These are phyloP conservation scores for Zygosaccharomyces sapae DNA, from an alignment of 1,139 yeast species.

Conservation along the genomic window DNA sequence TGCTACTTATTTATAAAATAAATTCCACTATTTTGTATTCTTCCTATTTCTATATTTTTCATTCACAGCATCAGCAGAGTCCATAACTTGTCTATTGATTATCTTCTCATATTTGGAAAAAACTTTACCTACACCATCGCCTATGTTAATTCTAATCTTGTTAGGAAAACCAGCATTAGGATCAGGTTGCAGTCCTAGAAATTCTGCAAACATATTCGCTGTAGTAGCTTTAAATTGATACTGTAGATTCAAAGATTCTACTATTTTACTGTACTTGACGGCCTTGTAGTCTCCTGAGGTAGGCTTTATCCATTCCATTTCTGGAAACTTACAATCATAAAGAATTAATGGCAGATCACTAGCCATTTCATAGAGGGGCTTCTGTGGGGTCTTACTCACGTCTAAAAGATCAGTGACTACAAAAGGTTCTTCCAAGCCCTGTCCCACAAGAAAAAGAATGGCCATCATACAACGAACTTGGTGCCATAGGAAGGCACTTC, in stretches of 20 bases:
- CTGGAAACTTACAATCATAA: conserved; percentile 76
- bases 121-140: conserved; percentile 68
- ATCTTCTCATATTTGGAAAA: conserved; percentile 57
- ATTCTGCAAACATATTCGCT: conserved; percentile 30
- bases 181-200: conserved; percentile 19
- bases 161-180: conserved; percentile 24
- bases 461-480: conserved; percentile 97
- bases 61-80: conserved; percentile 62
- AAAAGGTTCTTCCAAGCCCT: conserved; percentile 58
- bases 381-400: conserved; percentile 53
- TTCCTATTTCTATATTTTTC: conserved; percentile 54
- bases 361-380: conserved; percentile 88
- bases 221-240: conserved; percentile 38
- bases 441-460: conserved; percentile 73
- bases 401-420: conserved; percentile 60
- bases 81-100: conserved; percentile 54
- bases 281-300: conserved; percentile 27
- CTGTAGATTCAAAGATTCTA: conserved; percentile 35
- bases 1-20: not conserved
- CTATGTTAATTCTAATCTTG: conserved; percentile 49
- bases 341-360: conserved; percentile 85
- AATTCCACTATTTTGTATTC: conserved; percentile 4
- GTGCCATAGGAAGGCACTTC: conserved; percentile 95
- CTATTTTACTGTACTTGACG: conserved; percentile 27
- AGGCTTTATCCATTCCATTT: conserved; percentile 58